Evolutionary conservation across 1,284 basidiomycete species (phyloP).

Genomic region (Melampsora occidentalis): DNA sequence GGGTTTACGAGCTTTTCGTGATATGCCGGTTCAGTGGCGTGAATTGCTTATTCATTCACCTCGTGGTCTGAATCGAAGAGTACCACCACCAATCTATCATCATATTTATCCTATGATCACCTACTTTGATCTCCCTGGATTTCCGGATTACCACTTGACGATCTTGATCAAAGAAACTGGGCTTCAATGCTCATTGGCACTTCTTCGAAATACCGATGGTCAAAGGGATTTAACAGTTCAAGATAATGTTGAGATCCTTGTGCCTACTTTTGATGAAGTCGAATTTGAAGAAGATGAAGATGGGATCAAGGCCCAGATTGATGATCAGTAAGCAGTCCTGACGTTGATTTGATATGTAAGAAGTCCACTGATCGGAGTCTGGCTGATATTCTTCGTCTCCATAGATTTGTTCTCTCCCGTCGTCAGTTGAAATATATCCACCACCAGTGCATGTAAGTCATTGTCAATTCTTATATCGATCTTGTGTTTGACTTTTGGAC

Average conservation of each 20-base stretch:
- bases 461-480: not conserved
- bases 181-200: constrained; percentile 21
- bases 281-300: constrained; percentile 22
- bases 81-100: constrained; percentile 10
- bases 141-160: constrained; percentile 26
- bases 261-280: constrained; percentile 3
- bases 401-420: constrained; percentile 28
- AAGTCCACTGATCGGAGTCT: too few relatives aligned
- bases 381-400: not conserved
- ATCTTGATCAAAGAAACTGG: constrained; percentile 31
- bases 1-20: constrained; percentile 28
- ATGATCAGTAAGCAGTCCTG: constrained; percentile 11
- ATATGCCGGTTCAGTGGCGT: constrained; percentile 13
- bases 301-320: constrained; percentile 20
- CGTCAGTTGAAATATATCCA: constrained; percentile 32
- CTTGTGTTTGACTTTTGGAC: not conserved
- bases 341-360: not conserved
- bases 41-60: not conserved
- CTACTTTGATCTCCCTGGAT: constrained; percentile 26
- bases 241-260: constrained; percentile 6
- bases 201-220: not conserved
- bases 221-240: constrained; percentile 7
- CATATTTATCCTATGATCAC: constrained; percentile 20
- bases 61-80: too few relatives aligned
- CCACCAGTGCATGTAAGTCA: constrained; percentile 34